Base-by-base conservation (phyloP, 2,329 filamentous ascomycete genomes). In the Cladosporium colombiae region DNA sequence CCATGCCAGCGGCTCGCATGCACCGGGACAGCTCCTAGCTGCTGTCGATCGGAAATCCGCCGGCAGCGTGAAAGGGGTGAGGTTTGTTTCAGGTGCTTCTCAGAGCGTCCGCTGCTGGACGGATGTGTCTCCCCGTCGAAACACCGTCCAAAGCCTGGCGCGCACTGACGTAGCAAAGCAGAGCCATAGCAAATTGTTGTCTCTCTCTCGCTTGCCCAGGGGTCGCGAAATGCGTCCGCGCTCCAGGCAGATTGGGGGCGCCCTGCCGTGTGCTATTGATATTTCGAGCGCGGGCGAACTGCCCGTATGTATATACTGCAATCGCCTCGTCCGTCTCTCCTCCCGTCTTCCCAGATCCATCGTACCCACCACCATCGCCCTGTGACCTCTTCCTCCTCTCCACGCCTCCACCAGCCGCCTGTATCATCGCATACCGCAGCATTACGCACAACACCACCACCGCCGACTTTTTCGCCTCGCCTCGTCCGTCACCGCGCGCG, bases 171-270 rank as follows among this genome's bases (percentile, higher is more conserved):
- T 63, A 63, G 61, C 33, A 37, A 1, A 21, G n/a, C 27, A 56
- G 50, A 27, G 35, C 49, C 61, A 40, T 16, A 18, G 60, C 61
- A 63, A 63, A 63, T 63, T 63, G 61, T 56, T 63, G 61, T 63
- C 50, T 63, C 33, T 63, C 33, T 44, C 61, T 63, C 61, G 61
- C 61, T 63, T 63, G 50, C 25, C 61, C 61, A 63, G 61, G 61
- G 61, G 61, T 44, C 60, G 50, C 25, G n/a, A 57, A n/a, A 44
- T 46, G 40, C 29, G 61, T 63, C 61, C 61, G 61, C 61, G 61
- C 61, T 37, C 60, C 61, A n/a, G 18, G 46, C 37, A 63, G 35
- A 63, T 63, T 63, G 33, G 49, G 37, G 25, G 59, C 40, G 58
- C 58, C 52, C 52, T 55, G 52, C 52, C 52, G 52, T 55, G 52